These are phyloP conservation scores for Graphiopsis chlorocephala DNA, from an alignment of 2,329 filamentous ascomycete species.

Conservation along the genomic window DNA sequence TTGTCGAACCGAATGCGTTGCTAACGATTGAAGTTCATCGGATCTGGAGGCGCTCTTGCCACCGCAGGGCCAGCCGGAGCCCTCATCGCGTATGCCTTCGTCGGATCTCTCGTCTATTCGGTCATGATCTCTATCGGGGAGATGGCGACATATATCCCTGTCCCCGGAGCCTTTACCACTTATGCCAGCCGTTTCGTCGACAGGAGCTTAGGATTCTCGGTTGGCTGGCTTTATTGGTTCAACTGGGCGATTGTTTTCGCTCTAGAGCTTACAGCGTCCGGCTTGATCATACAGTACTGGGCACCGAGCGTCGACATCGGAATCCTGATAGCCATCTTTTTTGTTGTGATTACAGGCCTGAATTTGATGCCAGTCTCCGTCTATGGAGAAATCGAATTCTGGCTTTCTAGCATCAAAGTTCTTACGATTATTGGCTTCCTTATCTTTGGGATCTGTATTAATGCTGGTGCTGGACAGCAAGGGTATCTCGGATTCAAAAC, in stretches of 20 bases:
- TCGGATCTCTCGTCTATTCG: slow-evolving; percentile 45
- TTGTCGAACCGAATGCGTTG: not conserved
- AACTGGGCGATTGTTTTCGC: slow-evolving; percentile 43
- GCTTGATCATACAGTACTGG: slow-evolving; percentile 42
- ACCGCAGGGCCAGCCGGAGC: slow-evolving; percentile 43
- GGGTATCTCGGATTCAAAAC: slow-evolving; percentile 62
- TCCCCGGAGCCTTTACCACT: slow-evolving; percentile 54
- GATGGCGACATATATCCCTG: slow-evolving; percentile 61
- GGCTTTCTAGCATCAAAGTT: slow-evolving; percentile 52
- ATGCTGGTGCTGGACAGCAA: slow-evolving; percentile 43
- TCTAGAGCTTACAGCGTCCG: slow-evolving; percentile 38
- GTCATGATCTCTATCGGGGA: slow-evolving; percentile 52
- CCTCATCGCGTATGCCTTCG: slow-evolving; percentile 44
- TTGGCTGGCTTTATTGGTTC: slow-evolving; percentile 48
- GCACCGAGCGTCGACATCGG: slow-evolving; percentile 41
- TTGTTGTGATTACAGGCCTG: slow-evolving; percentile 40
- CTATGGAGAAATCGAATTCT: slow-evolving; percentile 56
- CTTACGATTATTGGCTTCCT: slow-evolving; percentile 49
- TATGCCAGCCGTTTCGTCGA: slow-evolving; percentile 48
- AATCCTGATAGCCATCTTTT: slow-evolving; percentile 36
- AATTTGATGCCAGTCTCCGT: slow-evolving; percentile 51
- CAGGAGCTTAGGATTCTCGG: slow-evolving; percentile 45
- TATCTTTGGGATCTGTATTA: slow-evolving; percentile 42
- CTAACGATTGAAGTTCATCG: slow-evolving; percentile 30
- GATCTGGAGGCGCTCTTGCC: slow-evolving; percentile 38